Conservation (phyloP, 2,329 filamentous ascomycete species). For the Didymella lethalis region DNA sequence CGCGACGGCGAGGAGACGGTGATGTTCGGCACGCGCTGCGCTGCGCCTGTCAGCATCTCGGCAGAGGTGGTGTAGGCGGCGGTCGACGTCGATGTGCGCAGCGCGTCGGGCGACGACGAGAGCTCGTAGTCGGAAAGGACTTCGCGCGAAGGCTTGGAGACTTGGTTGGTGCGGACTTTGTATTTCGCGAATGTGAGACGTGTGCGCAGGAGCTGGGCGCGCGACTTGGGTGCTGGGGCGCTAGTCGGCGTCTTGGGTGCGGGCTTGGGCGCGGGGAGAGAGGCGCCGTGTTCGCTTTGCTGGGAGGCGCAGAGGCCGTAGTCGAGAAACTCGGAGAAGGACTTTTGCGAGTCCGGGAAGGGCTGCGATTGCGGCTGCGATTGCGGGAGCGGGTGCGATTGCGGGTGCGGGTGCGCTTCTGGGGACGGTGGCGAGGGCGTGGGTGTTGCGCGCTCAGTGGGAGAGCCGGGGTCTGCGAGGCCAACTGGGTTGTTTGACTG, state of each 20-base stretch:
- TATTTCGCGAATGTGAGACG: constrained; percentile 76
- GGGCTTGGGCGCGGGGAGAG: constrained; percentile 14
- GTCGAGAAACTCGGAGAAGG: constrained; percentile 59
- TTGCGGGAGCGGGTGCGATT: no score
- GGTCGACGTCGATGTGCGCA: constrained; percentile 15
- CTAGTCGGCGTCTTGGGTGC: constrained; percentile 19
- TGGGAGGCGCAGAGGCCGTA: constrained; percentile 56
- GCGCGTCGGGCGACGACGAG: constrained; percentile 29
- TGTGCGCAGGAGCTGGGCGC: constrained; percentile 71
- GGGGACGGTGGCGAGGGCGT: constrained; percentile 25
- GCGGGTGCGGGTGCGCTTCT: constrained; percentile 14
- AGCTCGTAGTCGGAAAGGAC: constrained; percentile 55
- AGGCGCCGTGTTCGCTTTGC: constrained; percentile 34
- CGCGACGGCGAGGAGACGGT: constrained; percentile 41
- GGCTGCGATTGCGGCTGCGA: constrained; percentile 25
- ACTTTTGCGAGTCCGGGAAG: constrained; percentile 42
- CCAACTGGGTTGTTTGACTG: constrained; percentile 40
- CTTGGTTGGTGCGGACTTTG: constrained; percentile 77
- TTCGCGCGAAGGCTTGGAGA: constrained; percentile 67
- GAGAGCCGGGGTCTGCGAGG: constrained; percentile 41
- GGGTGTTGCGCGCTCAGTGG: constrained; percentile 48
- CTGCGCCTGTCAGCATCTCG: not conserved
- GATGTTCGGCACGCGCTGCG: constrained; percentile 35
- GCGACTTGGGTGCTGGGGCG: constrained; percentile 52
- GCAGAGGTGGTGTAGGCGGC: constrained; percentile 28